These are phyloP conservation scores for Phialocephala subalpina DNA, from an alignment of 2,329 filamentous ascomycete genomes.

Conservation along the genomic window DNA sequence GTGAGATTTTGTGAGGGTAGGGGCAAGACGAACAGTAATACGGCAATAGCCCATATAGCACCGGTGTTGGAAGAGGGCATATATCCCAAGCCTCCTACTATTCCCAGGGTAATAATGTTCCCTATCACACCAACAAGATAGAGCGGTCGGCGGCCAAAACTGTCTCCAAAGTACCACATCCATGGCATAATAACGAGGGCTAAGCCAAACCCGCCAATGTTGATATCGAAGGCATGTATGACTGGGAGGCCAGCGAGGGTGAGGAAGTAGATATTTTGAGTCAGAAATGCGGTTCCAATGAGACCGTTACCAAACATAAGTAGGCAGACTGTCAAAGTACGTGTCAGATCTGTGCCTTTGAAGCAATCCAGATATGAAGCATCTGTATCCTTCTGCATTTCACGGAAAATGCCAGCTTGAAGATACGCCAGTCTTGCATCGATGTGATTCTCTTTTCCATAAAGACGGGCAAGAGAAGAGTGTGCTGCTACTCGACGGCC, in stretches of 20 bases:
- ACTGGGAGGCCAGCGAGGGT: constrained; percentile 28
- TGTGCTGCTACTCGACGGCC: constrained; percentile 18
- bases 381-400: constrained; percentile 9
- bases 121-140: constrained; percentile 40
- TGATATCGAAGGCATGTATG: constrained; percentile 37
- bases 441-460: constrained; percentile 21
- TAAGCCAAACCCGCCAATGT: constrained; percentile 32
- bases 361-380: constrained; percentile 47
- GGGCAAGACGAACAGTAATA: constrained; percentile 27
- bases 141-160: constrained; percentile 47
- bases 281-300: constrained; percentile 42
- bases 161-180: constrained; percentile 28
- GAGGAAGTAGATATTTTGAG: constrained; percentile 37
- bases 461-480: constrained; percentile 21
- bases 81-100: constrained; percentile 31
- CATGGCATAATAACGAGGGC: constrained; percentile 30
- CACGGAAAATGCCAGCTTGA: constrained; percentile 19
- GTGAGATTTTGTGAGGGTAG: not conserved
- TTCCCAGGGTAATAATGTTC: constrained; percentile 28
- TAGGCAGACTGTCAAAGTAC: constrained; percentile 48
- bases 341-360: constrained; percentile 43
- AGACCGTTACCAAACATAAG: constrained; percentile 44
- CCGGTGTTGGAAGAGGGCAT: constrained; percentile 12
- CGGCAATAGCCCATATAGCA: constrained; percentile 30
- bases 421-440: constrained; percentile 29